Base-by-base conservation (phyloP, 108 stramenopile species). In the Seminavis robusta region DNA sequence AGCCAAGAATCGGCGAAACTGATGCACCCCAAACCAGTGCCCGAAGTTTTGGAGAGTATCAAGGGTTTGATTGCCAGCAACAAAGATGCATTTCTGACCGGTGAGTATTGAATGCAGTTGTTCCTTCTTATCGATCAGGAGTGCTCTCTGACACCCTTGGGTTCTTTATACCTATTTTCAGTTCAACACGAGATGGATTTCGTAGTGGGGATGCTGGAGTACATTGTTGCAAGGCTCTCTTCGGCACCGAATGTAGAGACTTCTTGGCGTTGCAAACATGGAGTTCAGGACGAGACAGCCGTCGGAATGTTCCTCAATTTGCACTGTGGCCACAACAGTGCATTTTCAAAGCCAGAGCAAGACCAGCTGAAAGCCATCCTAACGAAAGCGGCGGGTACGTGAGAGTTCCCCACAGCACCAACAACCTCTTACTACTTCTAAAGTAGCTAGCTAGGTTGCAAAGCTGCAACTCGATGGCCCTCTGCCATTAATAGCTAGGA, bases 251-350 rank as follows among this genome's bases (percentile, higher is more conserved):
- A 20, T 8, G 42, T 70, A 2, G 59, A 63, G 16, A n/a, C 48
- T 17, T 63, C 63, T 25, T 52, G 72, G 52, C 55, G 69, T 33
- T 56, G 20, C 49, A 57, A 43, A 2, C 57, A 71, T 34, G 29
- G 70, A 17, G 30, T 17, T 17, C 10, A 33, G 44, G 61, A 38
- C 25, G 69, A 21, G 62, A 40, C 32, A 44, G 49, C 17, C n/a
- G 52, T 68, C 3, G 84, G 92, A 33, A 76, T 66, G 11, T 94
- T 88, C 53, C 50, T 90, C 33, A 88, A 88, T 46, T 67, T 94
- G 3, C 79, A 86, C 26, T 94, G 92, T 67, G 92, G 92, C 2
- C 92, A 94, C 69, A 94, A 94, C 41, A 84, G 77, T 69, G 84
- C 80, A 15, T 94, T 82, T 57, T 81, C 84, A 4, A 44, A 46